phyloP scores from a whole-genome alignment of 2,329 filamentous ascomycete genomes.

The Laburnicola sp. region DNA sequence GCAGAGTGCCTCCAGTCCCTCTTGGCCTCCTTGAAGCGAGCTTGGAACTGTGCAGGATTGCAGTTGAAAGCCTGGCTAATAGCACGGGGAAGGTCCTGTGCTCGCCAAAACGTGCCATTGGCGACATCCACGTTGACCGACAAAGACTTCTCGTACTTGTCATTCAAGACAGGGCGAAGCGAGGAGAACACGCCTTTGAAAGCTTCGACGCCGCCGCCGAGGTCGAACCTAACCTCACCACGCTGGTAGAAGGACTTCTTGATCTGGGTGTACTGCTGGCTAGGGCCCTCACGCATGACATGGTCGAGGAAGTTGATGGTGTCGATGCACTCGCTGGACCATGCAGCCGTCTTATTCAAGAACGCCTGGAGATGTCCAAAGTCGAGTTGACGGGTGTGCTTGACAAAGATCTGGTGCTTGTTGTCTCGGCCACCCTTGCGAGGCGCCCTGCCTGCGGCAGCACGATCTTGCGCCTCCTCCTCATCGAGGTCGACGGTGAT shows the following conservation, averaged over 20 bases:
- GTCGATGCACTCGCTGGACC: slow-evolving; percentile 66
- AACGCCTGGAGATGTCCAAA: slow-evolving; percentile 69
- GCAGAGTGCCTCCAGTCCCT: slow-evolving; percentile 30
- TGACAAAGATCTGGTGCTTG: slow-evolving; percentile 64
- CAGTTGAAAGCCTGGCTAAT: slow-evolving; percentile 38
- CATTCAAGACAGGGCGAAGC: slow-evolving; percentile 69
- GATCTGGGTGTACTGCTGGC: slow-evolving; percentile 67
- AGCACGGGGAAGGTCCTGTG: slow-evolving; percentile 39
- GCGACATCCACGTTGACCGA: slow-evolving; percentile 88
- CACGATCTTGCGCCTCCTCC: slow-evolving; percentile 50
- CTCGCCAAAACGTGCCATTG: slow-evolving; percentile 84
- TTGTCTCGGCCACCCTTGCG: slow-evolving; percentile 42
- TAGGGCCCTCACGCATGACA: slow-evolving; percentile 77
- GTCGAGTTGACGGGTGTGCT: slow-evolving; percentile 67
- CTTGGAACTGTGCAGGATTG: slow-evolving; percentile 32
- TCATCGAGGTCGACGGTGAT: slow-evolving; percentile 72
- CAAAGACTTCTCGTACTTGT: slow-evolving; percentile 60
- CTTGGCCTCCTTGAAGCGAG: slow-evolving; percentile 25
- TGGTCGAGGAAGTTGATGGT: slow-evolving; percentile 92
- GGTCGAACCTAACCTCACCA: slow-evolving; percentile 51
- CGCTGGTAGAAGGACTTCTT: slow-evolving; percentile 80
- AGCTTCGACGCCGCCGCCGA: slow-evolving; percentile 72
- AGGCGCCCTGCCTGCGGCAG: slow-evolving; percentile 14
- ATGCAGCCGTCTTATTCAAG: slow-evolving; percentile 58
- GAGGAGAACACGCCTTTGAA: slow-evolving; percentile 90